Base-by-base conservation (phyloP, 225 moss, liverwort and hornwort genomes). In the Lunularia cruciata region DNA sequence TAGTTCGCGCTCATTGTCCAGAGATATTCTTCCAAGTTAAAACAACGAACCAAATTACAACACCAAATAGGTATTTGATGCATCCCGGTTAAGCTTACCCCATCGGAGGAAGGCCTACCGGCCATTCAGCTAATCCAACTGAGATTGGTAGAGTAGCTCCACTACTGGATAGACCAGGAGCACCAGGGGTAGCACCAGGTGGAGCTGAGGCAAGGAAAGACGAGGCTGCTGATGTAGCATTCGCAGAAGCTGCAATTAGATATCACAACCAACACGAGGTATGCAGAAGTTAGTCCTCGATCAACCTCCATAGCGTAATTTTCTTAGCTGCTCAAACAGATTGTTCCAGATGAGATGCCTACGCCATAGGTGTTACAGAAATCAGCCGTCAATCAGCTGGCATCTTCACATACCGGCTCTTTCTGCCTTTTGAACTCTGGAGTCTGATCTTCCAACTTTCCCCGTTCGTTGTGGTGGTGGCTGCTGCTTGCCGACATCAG, bases 41-140 rank as follows among this genome's bases (percentile, higher is more conserved):
- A 0, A 30, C 11, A 48, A 31, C 18, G 15, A 3, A 15, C 4
- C 6, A 37, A 49, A 13, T 6, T 0, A 2, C 3, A 0, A 42
- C 3, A 12, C 2, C 32, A 16, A 67, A 67, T 22, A 3, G 38
- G 0, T 35, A 60, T n/a, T n/a, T n/a, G 19, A 13, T 67, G n/a
- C n/a, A n/a, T 61, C 16, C 75, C 76, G 53, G 65, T 40, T 27
- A 63, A n/a, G n/a, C 76, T 47, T 73, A 83, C 83, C 78, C 79
- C 34, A 79, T 30, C 8, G 68, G 54, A 8, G 75, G 75, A 70
- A 88, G 67, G 58, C 88, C 92, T n/a, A 79, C 63, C 10, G 90
- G 86, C 95, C 92, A 92, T 57, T 82, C 67, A 71, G 88, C 57
- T 74, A 88, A 78, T 70, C 86, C 88, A 73, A 79, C 76, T 6